phyloP scores from a whole-genome alignment of 2,329 filamentous ascomycete species.

The Trichoderma sp. region DNA sequence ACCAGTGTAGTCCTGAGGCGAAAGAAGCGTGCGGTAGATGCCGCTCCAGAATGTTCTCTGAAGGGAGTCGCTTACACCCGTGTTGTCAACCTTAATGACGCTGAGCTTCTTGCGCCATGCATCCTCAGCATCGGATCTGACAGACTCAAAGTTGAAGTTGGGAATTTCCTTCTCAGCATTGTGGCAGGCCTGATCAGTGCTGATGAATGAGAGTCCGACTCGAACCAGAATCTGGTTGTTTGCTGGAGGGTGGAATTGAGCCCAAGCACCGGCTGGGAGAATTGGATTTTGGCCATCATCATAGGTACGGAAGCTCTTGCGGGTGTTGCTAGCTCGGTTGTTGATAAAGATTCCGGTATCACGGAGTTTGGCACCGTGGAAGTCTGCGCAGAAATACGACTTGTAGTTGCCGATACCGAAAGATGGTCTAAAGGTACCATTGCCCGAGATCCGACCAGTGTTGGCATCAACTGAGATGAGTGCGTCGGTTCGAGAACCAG shows the following conservation, averaged over 20 bases:
- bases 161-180: slow-evolving; percentile 70
- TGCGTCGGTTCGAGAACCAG: slow-evolving; percentile 27
- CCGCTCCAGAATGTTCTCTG: slow-evolving; percentile 70
- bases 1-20: slow-evolving; percentile 68
- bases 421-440: slow-evolving; percentile 56
- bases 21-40: slow-evolving; percentile 65
- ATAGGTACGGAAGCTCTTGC: slow-evolving; percentile 38
- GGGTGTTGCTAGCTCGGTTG: slow-evolving; percentile 45
- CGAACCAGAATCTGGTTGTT: slow-evolving; percentile 56
- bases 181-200: slow-evolving; percentile 61
- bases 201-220: slow-evolving; percentile 72
- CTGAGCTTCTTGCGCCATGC: slow-evolving; percentile 63
- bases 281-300: slow-evolving; percentile 27
- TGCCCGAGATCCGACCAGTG: slow-evolving; percentile 56
- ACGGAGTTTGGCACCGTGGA: slow-evolving; percentile 49
- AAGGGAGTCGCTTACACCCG: slow-evolving; percentile 52
- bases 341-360: slow-evolving; percentile 59
- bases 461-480: slow-evolving; percentile 35
- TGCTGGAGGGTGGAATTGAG: slow-evolving; percentile 50
- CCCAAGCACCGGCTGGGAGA: slow-evolving; percentile 55
- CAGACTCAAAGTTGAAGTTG: slow-evolving; percentile 59
- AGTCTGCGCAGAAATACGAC: slow-evolving; percentile 60
- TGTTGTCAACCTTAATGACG: slow-evolving; percentile 55
- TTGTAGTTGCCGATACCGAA: slow-evolving; percentile 59
- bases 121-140: slow-evolving; percentile 52